Conservation (phyloP, 2,329 filamentous ascomycete species). For the Stylonectria norvegica region DNA sequence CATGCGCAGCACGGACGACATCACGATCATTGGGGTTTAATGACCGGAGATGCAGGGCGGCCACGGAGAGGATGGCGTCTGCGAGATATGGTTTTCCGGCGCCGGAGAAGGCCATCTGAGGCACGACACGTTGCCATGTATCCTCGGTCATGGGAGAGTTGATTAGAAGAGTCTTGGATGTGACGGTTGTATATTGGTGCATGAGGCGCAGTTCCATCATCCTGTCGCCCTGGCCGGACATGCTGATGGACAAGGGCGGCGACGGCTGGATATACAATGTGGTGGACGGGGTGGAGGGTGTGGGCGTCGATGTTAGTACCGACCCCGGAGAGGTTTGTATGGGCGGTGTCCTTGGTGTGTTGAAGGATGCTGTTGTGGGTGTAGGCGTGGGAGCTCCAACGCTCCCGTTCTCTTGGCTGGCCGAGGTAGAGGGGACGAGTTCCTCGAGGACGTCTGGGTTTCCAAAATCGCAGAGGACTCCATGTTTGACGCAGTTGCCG, state of each 20-base stretch:
- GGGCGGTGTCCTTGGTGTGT: constrained; percentile 23
- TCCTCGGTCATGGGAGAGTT: constrained; percentile 49
- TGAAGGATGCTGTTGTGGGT: constrained; percentile 17
- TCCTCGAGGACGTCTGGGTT: constrained; percentile 46
- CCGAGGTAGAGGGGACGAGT: constrained; percentile 36
- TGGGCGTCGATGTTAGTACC: constrained; percentile 16
- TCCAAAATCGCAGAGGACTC: constrained; percentile 64
- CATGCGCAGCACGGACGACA: constrained; percentile 60
- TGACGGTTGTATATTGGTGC: constrained; percentile 62
- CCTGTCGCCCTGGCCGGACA: constrained; percentile 40
- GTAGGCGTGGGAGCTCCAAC: constrained; percentile 23
- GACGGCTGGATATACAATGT: constrained; percentile 33
- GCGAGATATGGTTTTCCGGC: constrained; percentile 55
- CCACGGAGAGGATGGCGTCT: constrained; percentile 62
- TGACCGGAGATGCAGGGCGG: constrained; percentile 60
- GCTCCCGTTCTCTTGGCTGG: constrained; percentile 28
- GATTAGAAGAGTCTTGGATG: constrained; percentile 57
- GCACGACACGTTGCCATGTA: constrained; percentile 60
- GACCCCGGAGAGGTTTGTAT: constrained; percentile 20
- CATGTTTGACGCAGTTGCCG: constrained; percentile 65
- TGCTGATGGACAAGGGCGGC: constrained; percentile 25
- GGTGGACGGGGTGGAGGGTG: constrained; percentile 27
- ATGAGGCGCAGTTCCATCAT: constrained; percentile 60
- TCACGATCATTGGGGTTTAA: constrained; percentile 55
- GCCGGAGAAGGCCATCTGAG: constrained; percentile 57